phyloP scores from a whole-genome alignment of 2,329 filamentous ascomycete genomes.

The Teratosphaeria pseudoeucalypti region DNA sequence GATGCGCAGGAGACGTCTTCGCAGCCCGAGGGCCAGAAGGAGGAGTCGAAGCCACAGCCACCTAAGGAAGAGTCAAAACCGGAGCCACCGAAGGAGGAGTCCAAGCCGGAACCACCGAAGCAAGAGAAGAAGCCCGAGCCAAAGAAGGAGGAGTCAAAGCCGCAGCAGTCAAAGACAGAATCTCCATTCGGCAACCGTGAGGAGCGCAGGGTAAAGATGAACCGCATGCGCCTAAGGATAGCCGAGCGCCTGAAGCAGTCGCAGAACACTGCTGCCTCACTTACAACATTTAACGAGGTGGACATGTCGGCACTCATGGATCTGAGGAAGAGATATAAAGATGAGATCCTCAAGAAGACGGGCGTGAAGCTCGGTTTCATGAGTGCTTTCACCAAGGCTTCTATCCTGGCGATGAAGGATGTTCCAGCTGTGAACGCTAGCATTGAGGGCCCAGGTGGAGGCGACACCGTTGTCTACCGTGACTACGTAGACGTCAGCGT shows the following conservation, averaged over 20 bases:
- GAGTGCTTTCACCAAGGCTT: slow-evolving; percentile 90
- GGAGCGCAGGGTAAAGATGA: slow-evolving; percentile 97
- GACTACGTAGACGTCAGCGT: slow-evolving; percentile 98
- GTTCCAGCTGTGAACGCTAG: slow-evolving; percentile 92
- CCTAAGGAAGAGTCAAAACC: slow-evolving; percentile 26
- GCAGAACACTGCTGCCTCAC: slow-evolving; percentile 91
- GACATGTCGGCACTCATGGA: slow-evolving; percentile 98
- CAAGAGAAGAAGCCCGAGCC: slow-evolving; percentile 27
- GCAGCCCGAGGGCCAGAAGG: slow-evolving; percentile 41
- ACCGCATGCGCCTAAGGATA: slow-evolving; percentile 95
- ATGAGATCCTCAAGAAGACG: slow-evolving; percentile 88
- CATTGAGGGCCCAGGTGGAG: slow-evolving; percentile 88
- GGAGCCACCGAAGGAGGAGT: slow-evolving; percentile 26
- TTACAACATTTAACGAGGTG: slow-evolving; percentile 98
- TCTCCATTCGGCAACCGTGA: slow-evolving; percentile 60
- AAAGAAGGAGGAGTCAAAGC: slow-evolving; percentile 35
- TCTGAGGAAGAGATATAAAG: slow-evolving; percentile 94
- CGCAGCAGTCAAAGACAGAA: slow-evolving; percentile 27
- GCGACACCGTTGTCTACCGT: slow-evolving; percentile 95
- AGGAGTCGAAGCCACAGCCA: slow-evolving; percentile 35
- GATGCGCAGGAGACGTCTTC: slow-evolving; percentile 48
- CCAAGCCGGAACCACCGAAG: slow-evolving; percentile 34
- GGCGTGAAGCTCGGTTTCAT: slow-evolving; percentile 99
- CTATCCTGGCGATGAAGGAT: slow-evolving; percentile 84
- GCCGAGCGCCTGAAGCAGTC: slow-evolving; percentile 98